These are phyloP conservation scores for Entomortierella parvispora DNA, from an alignment of 192 early-diverging fungal genomes.

Conservation along the genomic window DNA sequence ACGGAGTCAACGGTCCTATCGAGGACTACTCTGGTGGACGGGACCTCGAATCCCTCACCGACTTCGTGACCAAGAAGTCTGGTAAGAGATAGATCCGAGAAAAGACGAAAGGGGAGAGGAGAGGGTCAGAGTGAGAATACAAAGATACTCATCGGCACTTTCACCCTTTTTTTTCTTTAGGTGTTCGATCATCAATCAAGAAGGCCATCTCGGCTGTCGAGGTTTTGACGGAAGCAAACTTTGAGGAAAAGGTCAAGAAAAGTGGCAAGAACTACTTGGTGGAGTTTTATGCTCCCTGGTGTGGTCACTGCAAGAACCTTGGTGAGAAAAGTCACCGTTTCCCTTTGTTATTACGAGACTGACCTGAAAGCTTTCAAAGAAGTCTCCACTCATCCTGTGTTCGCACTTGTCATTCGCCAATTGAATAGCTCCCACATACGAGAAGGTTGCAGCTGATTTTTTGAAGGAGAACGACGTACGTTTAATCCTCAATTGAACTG, in stretches of 20 bases:
- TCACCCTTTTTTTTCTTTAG: constrained; percentile 6
- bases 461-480: constrained; percentile 78
- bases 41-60: constrained; percentile 74
- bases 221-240: constrained; percentile 75
- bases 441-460: constrained; percentile 87
- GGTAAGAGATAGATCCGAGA: constrained; percentile 47
- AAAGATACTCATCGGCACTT: too few species aligned
- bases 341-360: constrained; percentile 4
- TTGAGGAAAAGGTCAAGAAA: constrained; percentile 78
- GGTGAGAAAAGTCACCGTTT: constrained; percentile 38
- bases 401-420: background rate
- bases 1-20: constrained; percentile 68
- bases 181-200: constrained; percentile 70
- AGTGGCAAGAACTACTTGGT: constrained; percentile 81
- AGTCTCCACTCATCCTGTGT: too few species aligned
- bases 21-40: constrained; percentile 85
- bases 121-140: too few species aligned
- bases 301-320: constrained; percentile 76
- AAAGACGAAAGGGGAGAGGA: too few species aligned
- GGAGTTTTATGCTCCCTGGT: constrained; percentile 94
- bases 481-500: background rate
- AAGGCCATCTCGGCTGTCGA: constrained; percentile 69
- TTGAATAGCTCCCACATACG: constrained; percentile 82
- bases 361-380: too few species aligned
- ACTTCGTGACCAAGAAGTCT: constrained; percentile 84